Conservation (phyloP, 495 filamentous ascomycete genomes). For the Trichodelitschia bisporula region DNA sequence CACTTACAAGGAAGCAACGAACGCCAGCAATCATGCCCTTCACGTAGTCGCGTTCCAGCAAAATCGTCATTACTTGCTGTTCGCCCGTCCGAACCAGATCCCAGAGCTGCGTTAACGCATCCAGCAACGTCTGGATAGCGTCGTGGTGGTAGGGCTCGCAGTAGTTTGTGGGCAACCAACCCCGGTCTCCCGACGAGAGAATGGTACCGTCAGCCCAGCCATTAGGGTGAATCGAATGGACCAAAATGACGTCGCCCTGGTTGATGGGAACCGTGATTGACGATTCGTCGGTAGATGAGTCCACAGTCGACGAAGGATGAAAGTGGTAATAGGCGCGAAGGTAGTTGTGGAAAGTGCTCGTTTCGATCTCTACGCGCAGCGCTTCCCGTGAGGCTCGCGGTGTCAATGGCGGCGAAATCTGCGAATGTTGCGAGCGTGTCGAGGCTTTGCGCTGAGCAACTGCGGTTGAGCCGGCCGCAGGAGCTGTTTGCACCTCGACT, state of each 20-base stretch:
- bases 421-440: slow-evolving; percentile 9
- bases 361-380: slow-evolving; percentile 8
- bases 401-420: slow-evolving; percentile 12
- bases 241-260: slow-evolving; percentile 73
- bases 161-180: slow-evolving; percentile 97
- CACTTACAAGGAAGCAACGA: slow-evolving; percentile 60
- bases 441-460: background rate
- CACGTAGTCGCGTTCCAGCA: slow-evolving; percentile 74
- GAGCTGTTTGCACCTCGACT: too few species aligned
- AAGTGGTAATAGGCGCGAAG: slow-evolving; percentile 92
- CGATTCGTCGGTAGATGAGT: slow-evolving; percentile 31
- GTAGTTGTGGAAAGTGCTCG: slow-evolving; percentile 79
- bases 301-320: slow-evolving; percentile 49
- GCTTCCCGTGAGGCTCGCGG: slow-evolving; percentile 9
- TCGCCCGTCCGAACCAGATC: slow-evolving; percentile 49
- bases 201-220: slow-evolving; percentile 99
- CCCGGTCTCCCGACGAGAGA: slow-evolving; percentile 61
- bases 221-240: slow-evolving; percentile 95
- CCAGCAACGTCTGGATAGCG: slow-evolving; percentile 61
- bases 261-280: slow-evolving; percentile 60
- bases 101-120: slow-evolving; percentile 78
- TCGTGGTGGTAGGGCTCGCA: slow-evolving; percentile 83
- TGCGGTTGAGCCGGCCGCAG: too few species aligned
- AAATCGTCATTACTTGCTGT: slow-evolving; percentile 39
- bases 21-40: slow-evolving; percentile 84